A percentile compares a stretch with the other conserved stretches of the same genome.
Evolutionary conservation across 495 filamentous ascomycete species (phyloP).

Genomic region (Lindgomyces ingoldianus): DNA sequence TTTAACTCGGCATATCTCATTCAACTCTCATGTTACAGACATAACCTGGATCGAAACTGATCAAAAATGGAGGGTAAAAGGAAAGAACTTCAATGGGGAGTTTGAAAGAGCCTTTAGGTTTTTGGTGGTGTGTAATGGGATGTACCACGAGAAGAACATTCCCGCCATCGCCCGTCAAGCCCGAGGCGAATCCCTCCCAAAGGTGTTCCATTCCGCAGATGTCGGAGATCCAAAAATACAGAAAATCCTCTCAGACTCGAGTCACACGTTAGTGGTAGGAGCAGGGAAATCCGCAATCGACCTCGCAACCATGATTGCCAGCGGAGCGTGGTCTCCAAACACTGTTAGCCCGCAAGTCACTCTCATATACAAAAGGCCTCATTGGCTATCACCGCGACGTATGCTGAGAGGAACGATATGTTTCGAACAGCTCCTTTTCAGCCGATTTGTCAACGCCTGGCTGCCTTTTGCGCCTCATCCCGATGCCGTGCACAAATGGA

Average conservation of each 20-base stretch:
- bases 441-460: slow-evolving; percentile 14
- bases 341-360: slow-evolving; percentile 1
- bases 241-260: not conserved
- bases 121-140: slow-evolving; percentile 15
- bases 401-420: slow-evolving; percentile 1
- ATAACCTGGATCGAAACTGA: slow-evolving; percentile 1
- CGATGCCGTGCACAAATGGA: slow-evolving; percentile 2
- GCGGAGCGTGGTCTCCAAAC: not conserved
- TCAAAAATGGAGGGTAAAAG: slow-evolving; percentile 1
- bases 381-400: slow-evolving; percentile 10
- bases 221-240: slow-evolving; percentile 3
- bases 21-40: not conserved
- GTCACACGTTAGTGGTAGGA: slow-evolving; percentile 5
- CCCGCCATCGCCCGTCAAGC: not conserved
- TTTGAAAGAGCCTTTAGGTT: slow-evolving; percentile 4
- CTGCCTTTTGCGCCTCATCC: slow-evolving; percentile 8
- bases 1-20: not conserved
- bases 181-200: not conserved
- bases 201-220: slow-evolving; percentile 9
- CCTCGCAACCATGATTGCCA: slow-evolving; percentile 18
- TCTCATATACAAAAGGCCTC: slow-evolving; percentile 11
- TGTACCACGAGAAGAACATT: slow-evolving; percentile 12
- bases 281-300: slow-evolving; percentile 22
- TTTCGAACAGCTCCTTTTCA: slow-evolving; percentile 11
- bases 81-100: not conserved